phyloP scores from a whole-genome alignment of 306 rosid genomes.

The Cotoneaster glaucophyllus region DNA sequence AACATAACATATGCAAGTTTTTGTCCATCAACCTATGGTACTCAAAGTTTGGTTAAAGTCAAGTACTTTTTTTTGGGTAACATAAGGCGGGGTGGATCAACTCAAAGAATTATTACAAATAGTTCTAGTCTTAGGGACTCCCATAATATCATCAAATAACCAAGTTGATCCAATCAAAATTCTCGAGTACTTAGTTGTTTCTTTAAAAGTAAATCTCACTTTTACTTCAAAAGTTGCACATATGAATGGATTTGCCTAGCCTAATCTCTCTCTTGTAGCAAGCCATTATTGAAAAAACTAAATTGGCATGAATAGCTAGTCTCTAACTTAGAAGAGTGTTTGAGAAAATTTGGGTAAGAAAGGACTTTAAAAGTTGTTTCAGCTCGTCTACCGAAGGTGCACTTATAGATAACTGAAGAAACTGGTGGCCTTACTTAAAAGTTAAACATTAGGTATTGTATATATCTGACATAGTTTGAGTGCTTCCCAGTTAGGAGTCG shows the following conservation, averaged over 20 bases:
- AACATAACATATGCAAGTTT: not conserved
- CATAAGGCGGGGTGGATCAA: no score
- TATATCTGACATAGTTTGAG: not conserved
- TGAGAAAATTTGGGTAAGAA: not conserved
- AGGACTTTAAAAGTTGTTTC: not conserved
- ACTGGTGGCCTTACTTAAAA: not conserved
- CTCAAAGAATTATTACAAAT: no score
- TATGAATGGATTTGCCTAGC: not conserved
- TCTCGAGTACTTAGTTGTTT: not conserved
- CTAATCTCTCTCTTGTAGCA: no score
- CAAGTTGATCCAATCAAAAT: no score
- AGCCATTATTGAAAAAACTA: no score
- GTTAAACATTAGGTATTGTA: not conserved
- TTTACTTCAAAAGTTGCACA: not conserved
- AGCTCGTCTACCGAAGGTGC: not conserved
- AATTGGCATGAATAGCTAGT: no score
- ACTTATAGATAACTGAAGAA: not conserved
- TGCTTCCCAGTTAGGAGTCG: slow-evolving; percentile 1
- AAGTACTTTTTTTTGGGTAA: no score
- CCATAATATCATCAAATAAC: no score
- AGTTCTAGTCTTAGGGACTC: no score
- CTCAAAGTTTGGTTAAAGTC: not conserved
- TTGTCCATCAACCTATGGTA: not conserved
- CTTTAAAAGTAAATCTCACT: not conserved
- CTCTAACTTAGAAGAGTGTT: no score